Percentiles rank a stretch among this genome's conserved stretches.
phyloP scores from a whole-genome alignment of 345 rosid species.

The Ricinus communis region DNA sequence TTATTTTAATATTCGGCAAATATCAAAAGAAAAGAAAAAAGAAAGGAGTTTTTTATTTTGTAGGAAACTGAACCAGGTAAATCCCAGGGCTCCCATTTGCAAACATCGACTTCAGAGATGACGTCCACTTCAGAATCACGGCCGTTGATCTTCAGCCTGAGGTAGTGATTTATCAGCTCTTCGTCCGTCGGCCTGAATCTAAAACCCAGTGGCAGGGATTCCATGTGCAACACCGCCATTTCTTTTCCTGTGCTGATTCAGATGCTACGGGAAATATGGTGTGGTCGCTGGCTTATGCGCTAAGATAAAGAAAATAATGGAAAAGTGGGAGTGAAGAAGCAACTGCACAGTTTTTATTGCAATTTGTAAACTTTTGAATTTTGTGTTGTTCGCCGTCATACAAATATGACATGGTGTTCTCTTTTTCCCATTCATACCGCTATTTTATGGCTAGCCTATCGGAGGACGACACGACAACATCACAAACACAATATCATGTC shows the following conservation, averaged over 20 bases:
- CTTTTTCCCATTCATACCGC: too few relatives aligned
- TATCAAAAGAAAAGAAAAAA: background rate
- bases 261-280: too few relatives aligned
- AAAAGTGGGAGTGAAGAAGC: background rate
- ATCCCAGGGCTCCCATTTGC: slow-evolving; percentile 99
- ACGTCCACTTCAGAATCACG: slow-evolving; percentile 72
- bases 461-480: too few relatives aligned
- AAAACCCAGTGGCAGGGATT: slow-evolving; percentile 73
- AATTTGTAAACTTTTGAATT: too few relatives aligned
- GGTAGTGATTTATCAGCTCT: slow-evolving; percentile 86
- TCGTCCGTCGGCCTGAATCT: slow-evolving; percentile 92
- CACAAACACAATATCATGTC: too few relatives aligned
- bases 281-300: background rate
- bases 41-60: background rate
- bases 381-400: too few relatives aligned
- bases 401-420: too few relatives aligned
- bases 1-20: too few relatives aligned
- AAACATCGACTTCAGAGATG: slow-evolving; percentile 80
- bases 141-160: slow-evolving; percentile 81
- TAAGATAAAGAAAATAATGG: background rate
- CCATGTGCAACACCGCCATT: slow-evolving; percentile 51
- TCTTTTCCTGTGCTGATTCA: too few relatives aligned
- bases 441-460: too few relatives aligned
- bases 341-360: too few relatives aligned
- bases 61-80: slow-evolving; percentile 58